Base-by-base conservation (phyloP, 768 basidiomycete genomes). In the Pleurotus djamor region DNA sequence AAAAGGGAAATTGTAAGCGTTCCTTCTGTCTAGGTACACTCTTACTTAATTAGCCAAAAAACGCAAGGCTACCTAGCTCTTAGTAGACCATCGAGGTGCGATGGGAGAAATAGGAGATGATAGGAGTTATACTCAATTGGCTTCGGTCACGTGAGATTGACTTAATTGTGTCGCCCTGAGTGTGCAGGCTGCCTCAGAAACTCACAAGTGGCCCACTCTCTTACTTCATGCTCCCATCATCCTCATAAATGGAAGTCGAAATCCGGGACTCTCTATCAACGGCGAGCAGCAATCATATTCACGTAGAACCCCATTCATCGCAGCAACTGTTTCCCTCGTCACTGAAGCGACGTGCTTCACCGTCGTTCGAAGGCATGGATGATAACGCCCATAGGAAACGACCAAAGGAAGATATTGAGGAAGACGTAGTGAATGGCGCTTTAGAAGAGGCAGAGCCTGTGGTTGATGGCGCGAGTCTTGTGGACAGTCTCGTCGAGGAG, bases 401-500 rank as follows among this genome's bases (percentile, higher is more conserved):
- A 68, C 68, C 83, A 66, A 89, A 82, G 69, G 83, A 84, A 60
- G 76, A 75, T 38, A 59, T 57, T 3, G 51, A 47, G 43, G 51
- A 47, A 14, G 36, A 45, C 14, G 35, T n/a, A 36, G 56, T 34
- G 34, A 14, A 48, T 28, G 21, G 21, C 21, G 3, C 21, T 28
- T 28, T 28, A 28, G 21, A 12, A 14, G 14, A 13, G 8, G 7
- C n/a, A 49, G 38, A 38, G 61, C 41, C 28, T 35, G 21, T 58
- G 12, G 60, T 62, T 12, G 61, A 62, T 48, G 64, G 62, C 58
- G 52, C 66, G 32, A 66, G 62, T 48, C 77, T 91, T 58, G 80
- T 80, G 21, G 84, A 88, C 44, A 83, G 88, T 64, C 73, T 92
- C 57, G 83, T 80, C 32, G 79, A 89, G 67, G 91, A 93, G 68